These are phyloP conservation scores for Suhomyces ambrosiae DNA, from an alignment of 1,139 yeast genomes.

Conservation along the genomic window DNA sequence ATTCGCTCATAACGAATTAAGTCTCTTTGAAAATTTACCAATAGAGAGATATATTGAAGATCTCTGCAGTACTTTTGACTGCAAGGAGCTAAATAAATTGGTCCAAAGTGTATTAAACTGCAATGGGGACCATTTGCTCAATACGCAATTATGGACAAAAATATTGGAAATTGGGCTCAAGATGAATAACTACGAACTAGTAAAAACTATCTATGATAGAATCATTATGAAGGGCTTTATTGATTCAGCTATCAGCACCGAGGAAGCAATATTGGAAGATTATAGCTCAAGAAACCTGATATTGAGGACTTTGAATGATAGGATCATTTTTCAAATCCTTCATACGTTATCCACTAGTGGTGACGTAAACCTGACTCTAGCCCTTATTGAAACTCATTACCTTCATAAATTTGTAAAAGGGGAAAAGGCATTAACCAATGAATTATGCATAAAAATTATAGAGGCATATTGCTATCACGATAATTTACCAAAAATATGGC, in stretches of 20 bases:
- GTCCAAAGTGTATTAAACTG: not conserved
- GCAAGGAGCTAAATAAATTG: constrained; percentile 18
- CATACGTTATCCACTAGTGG: constrained; percentile 40
- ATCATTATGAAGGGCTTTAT: constrained; percentile 34
- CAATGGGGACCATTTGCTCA: constrained; percentile 6
- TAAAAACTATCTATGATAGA: constrained; percentile 30
- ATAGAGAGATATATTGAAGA: constrained; percentile 8
- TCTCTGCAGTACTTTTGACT: constrained; percentile 21
- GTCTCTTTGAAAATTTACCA: constrained; percentile 7
- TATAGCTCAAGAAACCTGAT: constrained; percentile 9
- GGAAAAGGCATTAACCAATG: constrained; percentile 36
- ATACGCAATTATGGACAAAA: constrained; percentile 24
- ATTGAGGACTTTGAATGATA: constrained; percentile 14
- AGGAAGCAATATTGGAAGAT: constrained; percentile 25
- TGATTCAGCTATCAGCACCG: constrained; percentile 24
- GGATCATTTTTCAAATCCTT: constrained; percentile 25
- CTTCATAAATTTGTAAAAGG: constrained; percentile 37
- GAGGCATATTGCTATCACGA: constrained; percentile 40
- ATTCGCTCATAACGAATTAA: not conserved
- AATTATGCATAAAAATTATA: constrained; percentile 36
- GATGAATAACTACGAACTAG: constrained; percentile 29
- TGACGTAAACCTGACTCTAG: constrained; percentile 38
- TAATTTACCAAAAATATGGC: constrained; percentile 14
- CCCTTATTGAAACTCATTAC: constrained; percentile 41
- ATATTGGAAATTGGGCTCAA: constrained; percentile 28